Evolutionary conservation across 1,284 basidiomycete genomes (phyloP).

Genomic region (Puccinia polysora): DNA sequence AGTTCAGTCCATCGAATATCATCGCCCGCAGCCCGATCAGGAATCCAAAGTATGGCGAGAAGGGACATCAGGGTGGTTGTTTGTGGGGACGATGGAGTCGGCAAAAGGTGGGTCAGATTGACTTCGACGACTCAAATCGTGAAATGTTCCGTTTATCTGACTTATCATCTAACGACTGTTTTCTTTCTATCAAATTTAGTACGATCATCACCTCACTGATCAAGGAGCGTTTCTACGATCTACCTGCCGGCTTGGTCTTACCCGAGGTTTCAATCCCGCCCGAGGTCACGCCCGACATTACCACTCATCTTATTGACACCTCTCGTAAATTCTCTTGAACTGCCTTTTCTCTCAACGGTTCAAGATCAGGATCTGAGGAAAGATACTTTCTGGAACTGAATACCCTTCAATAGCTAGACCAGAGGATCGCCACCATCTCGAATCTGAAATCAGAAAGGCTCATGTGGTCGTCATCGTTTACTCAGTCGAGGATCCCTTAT

Average conservation of each 20-base stretch:
- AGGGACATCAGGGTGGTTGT: conserved; percentile 43
- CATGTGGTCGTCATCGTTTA: conserved; percentile 98
- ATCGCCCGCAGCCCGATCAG: no score
- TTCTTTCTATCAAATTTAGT: neutral
- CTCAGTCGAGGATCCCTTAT: conserved; percentile 87
- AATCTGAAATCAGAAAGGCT: conserved; percentile 89
- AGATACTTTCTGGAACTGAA: conserved; percentile 16
- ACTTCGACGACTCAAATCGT: no score
- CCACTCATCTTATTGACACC: conserved; percentile 90
- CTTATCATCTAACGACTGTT: no score
- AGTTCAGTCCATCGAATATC: no score
- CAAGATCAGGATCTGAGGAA: no score
- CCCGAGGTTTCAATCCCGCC: conserved; percentile 94
- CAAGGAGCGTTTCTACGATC: conserved; percentile 49
- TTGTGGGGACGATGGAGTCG: conserved; percentile 43
- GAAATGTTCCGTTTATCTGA: no score
- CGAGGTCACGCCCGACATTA: conserved; percentile 90
- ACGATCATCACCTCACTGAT: conserved; percentile 87
- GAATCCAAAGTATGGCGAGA: conserved; percentile 21
- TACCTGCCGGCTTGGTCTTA: conserved; percentile 70
- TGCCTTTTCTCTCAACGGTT: no score
- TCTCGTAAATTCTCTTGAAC: conserved; percentile 63
- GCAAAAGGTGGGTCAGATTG: conserved; percentile 37
- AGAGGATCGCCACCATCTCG: conserved; percentile 77
- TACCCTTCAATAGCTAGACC: conserved; percentile 60